These are phyloP conservation scores for Prunella vulgaris DNA, from an alignment of 257 asterid species.

Conservation along the genomic window DNA sequence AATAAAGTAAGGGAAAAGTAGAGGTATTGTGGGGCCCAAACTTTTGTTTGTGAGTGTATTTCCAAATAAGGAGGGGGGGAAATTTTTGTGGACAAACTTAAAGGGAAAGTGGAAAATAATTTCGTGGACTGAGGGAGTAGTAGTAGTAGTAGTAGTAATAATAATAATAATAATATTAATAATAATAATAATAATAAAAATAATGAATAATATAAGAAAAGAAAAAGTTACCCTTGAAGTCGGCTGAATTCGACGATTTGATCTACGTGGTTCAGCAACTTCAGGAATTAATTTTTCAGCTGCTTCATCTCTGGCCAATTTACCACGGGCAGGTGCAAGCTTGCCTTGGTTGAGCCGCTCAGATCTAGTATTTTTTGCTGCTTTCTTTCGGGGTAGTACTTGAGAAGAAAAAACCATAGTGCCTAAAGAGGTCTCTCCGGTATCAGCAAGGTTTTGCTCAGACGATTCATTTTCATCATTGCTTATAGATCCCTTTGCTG, in stretches of 20 bases:
- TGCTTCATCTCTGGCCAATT: constrained; percentile 37
- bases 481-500: too few species aligned
- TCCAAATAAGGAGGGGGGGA: too few species aligned
- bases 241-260: constrained; percentile 93
- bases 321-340: constrained; percentile 41
- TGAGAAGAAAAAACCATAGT: constrained; percentile 44
- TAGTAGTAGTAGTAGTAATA: too few species aligned
- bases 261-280: constrained; percentile 78
- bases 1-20: too few species aligned
- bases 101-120: too few species aligned
- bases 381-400: constrained; percentile 47
- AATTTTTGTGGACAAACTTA: too few species aligned
- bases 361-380: constrained; percentile 35
- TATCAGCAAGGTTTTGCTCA: constrained; percentile 19
- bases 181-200: too few species aligned
- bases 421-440: constrained; percentile 45
- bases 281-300: constrained; percentile 43
- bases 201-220: too few species aligned
- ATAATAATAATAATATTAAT: too few species aligned
- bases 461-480: constrained; percentile 1
- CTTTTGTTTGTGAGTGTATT: too few species aligned
- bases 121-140: too few species aligned
- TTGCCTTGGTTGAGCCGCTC: constrained; percentile 57
- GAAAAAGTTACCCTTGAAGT: constrained; percentile 74
- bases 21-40: too few species aligned